Evolutionary conservation across 768 basidiomycete genomes (phyloP).

Genomic region (Mycena leptocephala): DNA sequence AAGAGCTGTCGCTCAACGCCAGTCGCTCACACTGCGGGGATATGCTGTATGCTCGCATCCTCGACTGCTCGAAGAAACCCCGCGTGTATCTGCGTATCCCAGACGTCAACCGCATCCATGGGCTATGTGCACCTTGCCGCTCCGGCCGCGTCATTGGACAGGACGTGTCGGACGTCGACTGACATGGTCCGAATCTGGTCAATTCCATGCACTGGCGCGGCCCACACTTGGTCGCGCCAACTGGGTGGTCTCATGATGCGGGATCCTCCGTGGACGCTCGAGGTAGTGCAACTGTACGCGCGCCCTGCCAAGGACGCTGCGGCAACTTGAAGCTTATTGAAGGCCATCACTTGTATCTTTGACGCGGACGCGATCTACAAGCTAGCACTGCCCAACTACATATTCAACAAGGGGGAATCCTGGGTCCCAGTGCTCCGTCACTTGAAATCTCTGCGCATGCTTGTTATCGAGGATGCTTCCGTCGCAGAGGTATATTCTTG

Average conservation of each 20-base stretch:
- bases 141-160: too few species aligned
- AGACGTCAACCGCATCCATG: background rate
- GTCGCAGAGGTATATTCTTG: background rate
- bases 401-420: background rate
- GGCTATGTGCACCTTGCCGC: background rate
- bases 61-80: background rate
- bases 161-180: too few species aligned
- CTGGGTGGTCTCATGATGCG: too few species aligned
- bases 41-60: background rate
- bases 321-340: background rate
- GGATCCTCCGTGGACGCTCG: too few species aligned
- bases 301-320: background rate
- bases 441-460: background rate
- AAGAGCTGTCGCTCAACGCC: background rate
- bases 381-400: background rate
- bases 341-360: background rate
- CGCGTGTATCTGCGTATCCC: background rate
- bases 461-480: background rate
- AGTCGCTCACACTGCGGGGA: background rate
- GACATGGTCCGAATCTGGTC: too few species aligned
- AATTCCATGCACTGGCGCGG: too few species aligned
- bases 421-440: background rate
- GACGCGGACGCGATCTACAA: background rate
- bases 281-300: too few species aligned
- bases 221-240: too few species aligned